These are phyloP conservation scores for Botrytis galanthina DNA, from an alignment of 2,329 filamentous ascomycete species.

Conservation along the genomic window DNA sequence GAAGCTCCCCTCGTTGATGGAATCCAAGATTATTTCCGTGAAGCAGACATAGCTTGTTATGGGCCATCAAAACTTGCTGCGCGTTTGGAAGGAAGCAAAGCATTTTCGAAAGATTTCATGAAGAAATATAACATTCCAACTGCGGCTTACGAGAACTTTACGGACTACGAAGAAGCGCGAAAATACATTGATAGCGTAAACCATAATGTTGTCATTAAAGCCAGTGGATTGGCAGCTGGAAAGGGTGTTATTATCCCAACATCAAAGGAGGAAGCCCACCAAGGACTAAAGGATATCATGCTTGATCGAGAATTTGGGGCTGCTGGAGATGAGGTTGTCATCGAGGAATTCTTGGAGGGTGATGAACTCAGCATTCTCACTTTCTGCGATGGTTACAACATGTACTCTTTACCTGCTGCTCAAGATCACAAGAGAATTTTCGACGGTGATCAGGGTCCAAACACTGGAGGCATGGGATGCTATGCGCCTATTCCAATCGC, in stretches of 20 bases:
- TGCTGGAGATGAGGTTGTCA: slow-evolving; percentile 87
- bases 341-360: slow-evolving; percentile 89
- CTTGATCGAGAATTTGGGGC: slow-evolving; percentile 78
- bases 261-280: slow-evolving; percentile 76
- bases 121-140: slow-evolving; percentile 85
- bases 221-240: slow-evolving; percentile 84
- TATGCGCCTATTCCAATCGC: slow-evolving; percentile 88
- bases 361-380: slow-evolving; percentile 90
- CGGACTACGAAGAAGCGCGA: slow-evolving; percentile 67
- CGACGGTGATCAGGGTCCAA: slow-evolving; percentile 85
- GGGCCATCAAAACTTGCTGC: slow-evolving; percentile 83
- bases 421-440: slow-evolving; percentile 97
- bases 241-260: slow-evolving; percentile 80
- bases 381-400: slow-evolving; percentile 85
- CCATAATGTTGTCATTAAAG: slow-evolving; percentile 88
- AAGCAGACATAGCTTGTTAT: slow-evolving; percentile 49
- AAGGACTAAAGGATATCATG: slow-evolving; percentile 87
- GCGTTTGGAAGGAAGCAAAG: slow-evolving; percentile 92
- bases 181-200: slow-evolving; percentile 69
- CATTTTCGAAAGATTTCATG: slow-evolving; percentile 98
- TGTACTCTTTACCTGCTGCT: slow-evolving; percentile 80
- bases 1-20: slow-evolving; percentile 93
- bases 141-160: slow-evolving; percentile 86
- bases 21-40: slow-evolving; percentile 77
- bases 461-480: slow-evolving; percentile 97